A percentile compares a stretch with the other conserved stretches of the same genome.
These are phyloP conservation scores for Cynanchum wilfordii DNA, from an alignment of 257 asterid species.

Conservation along the genomic window DNA sequence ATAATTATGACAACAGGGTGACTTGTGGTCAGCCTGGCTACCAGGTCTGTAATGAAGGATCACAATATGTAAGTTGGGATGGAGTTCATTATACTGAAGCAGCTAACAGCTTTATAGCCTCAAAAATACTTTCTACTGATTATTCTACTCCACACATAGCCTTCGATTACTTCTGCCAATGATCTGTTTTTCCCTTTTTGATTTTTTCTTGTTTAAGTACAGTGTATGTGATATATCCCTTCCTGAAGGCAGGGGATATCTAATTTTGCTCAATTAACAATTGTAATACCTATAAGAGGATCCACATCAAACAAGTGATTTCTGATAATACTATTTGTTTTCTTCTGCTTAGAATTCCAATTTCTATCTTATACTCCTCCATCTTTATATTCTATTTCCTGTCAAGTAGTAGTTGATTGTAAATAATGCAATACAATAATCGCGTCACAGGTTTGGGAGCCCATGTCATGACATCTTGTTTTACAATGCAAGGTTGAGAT, in stretches of 20 bases:
- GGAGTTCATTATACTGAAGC: conserved; percentile 30
- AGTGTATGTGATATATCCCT: background rate
- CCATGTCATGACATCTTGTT: no score
- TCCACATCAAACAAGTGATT: background rate
- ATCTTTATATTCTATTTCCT: background rate
- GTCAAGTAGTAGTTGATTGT: no score
- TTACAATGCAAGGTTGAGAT: background rate
- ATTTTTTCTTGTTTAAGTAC: no score
- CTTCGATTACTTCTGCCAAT: conserved; percentile 62
- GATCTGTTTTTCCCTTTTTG: background rate
- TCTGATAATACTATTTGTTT: background rate
- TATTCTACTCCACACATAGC: conserved; percentile 53
- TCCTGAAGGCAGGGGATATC: background rate
- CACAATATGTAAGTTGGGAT: conserved; percentile 32
- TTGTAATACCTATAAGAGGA: background rate
- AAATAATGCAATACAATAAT: no score
- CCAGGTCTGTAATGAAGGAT: conserved; percentile 39
- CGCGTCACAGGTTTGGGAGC: no score
- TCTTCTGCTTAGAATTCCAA: background rate
- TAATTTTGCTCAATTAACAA: background rate
- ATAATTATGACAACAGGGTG: conserved; percentile 48
- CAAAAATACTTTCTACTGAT: conserved; percentile 55
- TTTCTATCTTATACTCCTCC: background rate
- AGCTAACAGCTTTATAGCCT: conserved; percentile 27
- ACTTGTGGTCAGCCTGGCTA: conserved; percentile 56